Percentiles rank a stretch among this genome's conserved stretches.
Conservation (phyloP, 2,329 filamentous ascomycete species). For the Taxawa tesnikishii region DNA sequence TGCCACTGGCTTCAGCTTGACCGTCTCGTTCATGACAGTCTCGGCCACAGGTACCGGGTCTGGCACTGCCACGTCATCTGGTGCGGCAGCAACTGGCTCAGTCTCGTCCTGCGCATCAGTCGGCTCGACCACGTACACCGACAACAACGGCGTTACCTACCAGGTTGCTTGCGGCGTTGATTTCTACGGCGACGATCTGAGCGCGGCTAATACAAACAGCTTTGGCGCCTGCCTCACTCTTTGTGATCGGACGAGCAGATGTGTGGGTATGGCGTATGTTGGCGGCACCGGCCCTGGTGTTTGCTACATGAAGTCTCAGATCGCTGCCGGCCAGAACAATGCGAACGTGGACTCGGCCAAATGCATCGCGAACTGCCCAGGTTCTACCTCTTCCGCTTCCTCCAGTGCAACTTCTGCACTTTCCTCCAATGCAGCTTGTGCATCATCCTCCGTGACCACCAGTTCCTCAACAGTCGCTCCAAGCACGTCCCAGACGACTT, state of each 20-base stretch:
- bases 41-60: too few species aligned
- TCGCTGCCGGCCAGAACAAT: slow-evolving; percentile 10
- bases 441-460: not conserved
- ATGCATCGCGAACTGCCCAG: slow-evolving; percentile 6
- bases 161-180: slow-evolving; percentile 16
- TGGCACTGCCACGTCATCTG: too few species aligned
- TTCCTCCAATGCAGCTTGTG: not conserved
- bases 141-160: slow-evolving; percentile 9
- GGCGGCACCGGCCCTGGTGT: too few species aligned
- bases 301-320: slow-evolving; percentile 9
- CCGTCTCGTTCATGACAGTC: slow-evolving; percentile 1
- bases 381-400: slow-evolving; percentile 1
- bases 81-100: slow-evolving; percentile 7
- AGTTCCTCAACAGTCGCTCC: not conserved
- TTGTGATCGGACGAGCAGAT: slow-evolving; percentile 11
- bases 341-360: slow-evolving; percentile 16
- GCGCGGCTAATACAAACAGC: slow-evolving; percentile 7
- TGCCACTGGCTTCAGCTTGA: not conserved
- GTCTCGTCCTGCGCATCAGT: slow-evolving; percentile 14
- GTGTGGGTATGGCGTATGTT: slow-evolving; percentile 14
- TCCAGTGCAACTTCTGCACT: not conserved
- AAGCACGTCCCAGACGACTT: not conserved
- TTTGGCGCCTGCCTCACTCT: slow-evolving; percentile 14
- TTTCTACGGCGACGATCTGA: slow-evolving; percentile 16
- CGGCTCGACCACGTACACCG: slow-evolving; percentile 12